phyloP scores from a whole-genome alignment of 192 early-diverging fungal genomes.

The Linnemannia schmuckeri region DNA sequence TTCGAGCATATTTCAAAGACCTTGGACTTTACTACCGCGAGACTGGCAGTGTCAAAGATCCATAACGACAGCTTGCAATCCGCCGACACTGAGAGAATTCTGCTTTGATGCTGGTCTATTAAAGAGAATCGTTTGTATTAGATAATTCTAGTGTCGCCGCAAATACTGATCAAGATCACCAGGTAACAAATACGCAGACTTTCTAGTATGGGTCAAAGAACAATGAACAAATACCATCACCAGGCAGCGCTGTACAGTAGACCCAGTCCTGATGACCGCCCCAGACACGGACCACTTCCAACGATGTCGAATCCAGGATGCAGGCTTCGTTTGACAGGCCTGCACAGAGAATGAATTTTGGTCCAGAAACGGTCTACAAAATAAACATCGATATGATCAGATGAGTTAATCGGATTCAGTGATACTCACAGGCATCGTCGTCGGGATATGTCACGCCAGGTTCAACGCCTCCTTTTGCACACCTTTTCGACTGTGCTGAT shows the following conservation, averaged over 20 bases:
- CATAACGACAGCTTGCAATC: slow-evolving; percentile 65
- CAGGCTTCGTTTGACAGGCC: slow-evolving; percentile 66
- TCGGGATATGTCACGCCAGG: neutral
- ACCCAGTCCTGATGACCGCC: slow-evolving; percentile 71
- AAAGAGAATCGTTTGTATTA: neutral
- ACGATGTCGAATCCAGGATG: slow-evolving; percentile 63
- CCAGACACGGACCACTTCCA: slow-evolving; percentile 72
- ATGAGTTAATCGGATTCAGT: neutral
- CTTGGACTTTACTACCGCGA: slow-evolving; percentile 61
- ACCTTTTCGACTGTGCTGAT: slow-evolving; percentile 50
- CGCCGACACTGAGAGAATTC: slow-evolving; percentile 61
- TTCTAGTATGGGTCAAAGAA: too few relatives aligned
- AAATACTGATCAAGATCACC: too few relatives aligned
- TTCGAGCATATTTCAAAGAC: slow-evolving; percentile 26
- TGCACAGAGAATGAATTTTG: slow-evolving; percentile 66
- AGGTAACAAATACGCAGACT: too few relatives aligned
- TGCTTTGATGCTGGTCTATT: slow-evolving; percentile 49
- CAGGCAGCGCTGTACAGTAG: slow-evolving; percentile 62
- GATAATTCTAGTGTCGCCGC: neutral
- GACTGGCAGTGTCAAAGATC: slow-evolving; percentile 63
- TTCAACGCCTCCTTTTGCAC: neutral
- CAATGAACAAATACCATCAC: slow-evolving; percentile 51
- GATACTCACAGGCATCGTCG: neutral
- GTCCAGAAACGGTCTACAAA: slow-evolving; percentile 9
- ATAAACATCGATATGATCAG: neutral